Base-by-base conservation (phyloP, 768 basidiomycete species). In the Saitozyma podzolica region DNA sequence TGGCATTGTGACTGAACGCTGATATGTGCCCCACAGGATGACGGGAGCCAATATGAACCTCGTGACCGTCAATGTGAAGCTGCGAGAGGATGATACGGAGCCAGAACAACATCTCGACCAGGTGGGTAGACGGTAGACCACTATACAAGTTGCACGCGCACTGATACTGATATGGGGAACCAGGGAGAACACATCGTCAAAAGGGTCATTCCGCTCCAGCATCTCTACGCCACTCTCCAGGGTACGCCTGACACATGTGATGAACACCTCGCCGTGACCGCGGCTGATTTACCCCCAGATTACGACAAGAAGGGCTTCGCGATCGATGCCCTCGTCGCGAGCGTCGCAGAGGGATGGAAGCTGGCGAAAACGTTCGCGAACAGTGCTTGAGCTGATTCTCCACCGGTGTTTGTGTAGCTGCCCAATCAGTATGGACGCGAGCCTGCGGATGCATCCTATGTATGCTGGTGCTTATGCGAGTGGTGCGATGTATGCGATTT, bases 21-120 rank as follows among this genome's bases (percentile, higher is more conserved):
- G 58, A 57, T 17, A 29, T 29, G 29, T 39, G 13, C n/a, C n/a
- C 52, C 41, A 39, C 43, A 92, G 94, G 9, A 93, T 98, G 92
- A 89, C 91, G 17, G 92, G 87, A 50, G 90, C 94, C 11, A 95
- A 90, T 74, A 94, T 94, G 91, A 88, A 90, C 70, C 84, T 96
- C 19, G 87, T 91, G 52, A 83, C 88, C 16, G 82, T 94, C 39
- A 83, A 84, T 62, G 88, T 50, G 77, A 82, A 41, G 58, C 80
- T 95, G 65, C 85, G 88, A 64, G 83, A 82, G 14, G 69, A 74
- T 16, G 77, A 80, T 56, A 73, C 72, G 9, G 76, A 78, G 20
- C 92, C 92, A 0, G 80, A 84, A 10, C 87, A 90, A 58, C 85
- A 89, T 59, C 87, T 93, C 0, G 92, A 95, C 16, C 54, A 61